Percentiles rank a stretch among this genome's conserved stretches.
Conservation (phyloP, 768 basidiomycete species). For the Trametes villosa region DNA sequence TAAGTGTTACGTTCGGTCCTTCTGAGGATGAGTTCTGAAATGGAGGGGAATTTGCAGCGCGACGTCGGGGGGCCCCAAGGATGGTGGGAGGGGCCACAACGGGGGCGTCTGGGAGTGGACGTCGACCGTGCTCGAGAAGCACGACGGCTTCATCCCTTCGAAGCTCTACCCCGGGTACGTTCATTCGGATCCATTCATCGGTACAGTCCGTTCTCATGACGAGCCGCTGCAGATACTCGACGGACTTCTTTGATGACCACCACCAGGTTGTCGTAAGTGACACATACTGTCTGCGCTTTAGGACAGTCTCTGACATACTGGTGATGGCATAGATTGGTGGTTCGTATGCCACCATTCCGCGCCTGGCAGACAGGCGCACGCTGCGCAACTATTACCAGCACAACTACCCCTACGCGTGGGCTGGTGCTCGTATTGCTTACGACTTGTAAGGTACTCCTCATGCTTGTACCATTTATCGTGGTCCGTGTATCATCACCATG, state of each 20-base stretch:
- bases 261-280: constrained; percentile 85
- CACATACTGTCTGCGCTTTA: background rate
- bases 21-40: background rate
- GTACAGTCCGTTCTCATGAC: background rate
- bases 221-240: constrained; percentile 59
- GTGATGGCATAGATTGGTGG: constrained; percentile 72
- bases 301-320: constrained; percentile 17
- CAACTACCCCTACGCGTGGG: constrained; percentile 90
- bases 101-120: constrained; percentile 99
- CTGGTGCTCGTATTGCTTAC: constrained; percentile 73
- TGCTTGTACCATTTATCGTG: background rate
- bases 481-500: background rate
- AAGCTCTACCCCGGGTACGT: constrained; percentile 83
- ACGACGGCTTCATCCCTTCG: constrained; percentile 79
- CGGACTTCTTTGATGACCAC: constrained; percentile 88
- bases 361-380: constrained; percentile 73
- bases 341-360: constrained; percentile 85
- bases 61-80: constrained; percentile 61
- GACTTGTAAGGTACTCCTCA: constrained; percentile 34
- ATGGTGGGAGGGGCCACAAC: constrained; percentile 71
- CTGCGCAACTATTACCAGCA: constrained; percentile 92
- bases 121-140: constrained; percentile 69
- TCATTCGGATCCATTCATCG: background rate
- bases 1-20: constrained; percentile 45
- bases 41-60: constrained; percentile 47